A percentile compares a stretch with the other conserved stretches of the same genome.
Evolutionary conservation across 169 alveolate species (phyloP).

Genomic region (Plasmodium chabaudi): DNA sequence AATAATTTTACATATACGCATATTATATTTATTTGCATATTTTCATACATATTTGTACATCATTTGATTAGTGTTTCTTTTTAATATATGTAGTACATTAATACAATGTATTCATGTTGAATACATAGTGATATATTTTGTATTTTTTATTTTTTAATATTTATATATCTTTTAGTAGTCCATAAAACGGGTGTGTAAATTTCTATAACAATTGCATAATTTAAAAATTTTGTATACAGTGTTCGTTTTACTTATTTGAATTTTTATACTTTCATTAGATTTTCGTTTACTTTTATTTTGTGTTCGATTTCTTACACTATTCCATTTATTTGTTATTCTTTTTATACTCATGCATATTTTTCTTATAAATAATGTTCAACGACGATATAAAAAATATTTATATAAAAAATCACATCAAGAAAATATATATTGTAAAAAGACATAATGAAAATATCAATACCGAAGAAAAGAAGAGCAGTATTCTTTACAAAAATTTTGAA

Average conservation of each 20-base stretch:
- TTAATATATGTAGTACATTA: too few relatives aligned
- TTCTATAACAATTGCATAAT: conserved; percentile 2
- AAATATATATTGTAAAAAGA: conserved; percentile 56
- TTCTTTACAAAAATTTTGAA: conserved; percentile 48
- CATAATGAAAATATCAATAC: conserved; percentile 30
- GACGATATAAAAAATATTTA: conserved; percentile 44
- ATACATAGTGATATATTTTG: background rate
- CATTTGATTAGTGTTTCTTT: background rate
- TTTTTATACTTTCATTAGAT: background rate
- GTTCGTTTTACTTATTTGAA: background rate
- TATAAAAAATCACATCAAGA: conserved; percentile 38
- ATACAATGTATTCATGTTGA: conserved; percentile 2
- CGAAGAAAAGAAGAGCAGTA: conserved; percentile 46
- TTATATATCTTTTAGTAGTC: too few relatives aligned
- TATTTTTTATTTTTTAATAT: too few relatives aligned
- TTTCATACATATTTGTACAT: background rate
- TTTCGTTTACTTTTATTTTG: background rate
- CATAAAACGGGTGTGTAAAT: background rate
- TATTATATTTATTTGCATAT: background rate
- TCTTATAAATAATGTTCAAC: conserved; percentile 51
- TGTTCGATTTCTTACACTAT: background rate
- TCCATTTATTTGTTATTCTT: conserved; percentile 9
- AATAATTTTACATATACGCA: conserved; percentile 20
- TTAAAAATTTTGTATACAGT: conserved; percentile 9
- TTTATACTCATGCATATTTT: background rate